Conservation (phyloP, 2,329 filamentous ascomycete species). For the Trichoderma brevicompactum region DNA sequence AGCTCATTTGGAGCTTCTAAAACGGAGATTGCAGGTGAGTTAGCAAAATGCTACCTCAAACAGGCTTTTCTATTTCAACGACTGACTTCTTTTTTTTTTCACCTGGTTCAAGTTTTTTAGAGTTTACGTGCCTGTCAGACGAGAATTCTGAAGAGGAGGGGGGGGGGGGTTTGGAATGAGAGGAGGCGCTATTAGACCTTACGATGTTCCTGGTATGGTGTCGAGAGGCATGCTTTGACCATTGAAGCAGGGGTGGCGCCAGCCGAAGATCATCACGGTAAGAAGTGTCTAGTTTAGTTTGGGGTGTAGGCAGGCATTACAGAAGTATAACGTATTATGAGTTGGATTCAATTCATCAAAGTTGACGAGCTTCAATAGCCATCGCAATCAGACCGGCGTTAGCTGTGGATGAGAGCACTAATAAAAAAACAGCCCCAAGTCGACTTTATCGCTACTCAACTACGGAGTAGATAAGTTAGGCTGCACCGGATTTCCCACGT, state of each 20-base stretch:
- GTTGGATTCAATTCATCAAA: not conserved
- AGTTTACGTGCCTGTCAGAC: slow-evolving; percentile 22
- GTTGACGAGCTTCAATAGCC: not conserved
- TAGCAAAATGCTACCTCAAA: not conserved
- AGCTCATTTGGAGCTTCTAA: slow-evolving; percentile 4
- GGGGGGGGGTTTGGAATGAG: not conserved
- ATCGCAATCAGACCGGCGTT: slow-evolving; percentile 3
- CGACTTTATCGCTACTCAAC: not conserved
- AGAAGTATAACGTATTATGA: not conserved
- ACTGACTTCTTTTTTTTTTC: not conserved
- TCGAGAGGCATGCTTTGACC: not conserved
- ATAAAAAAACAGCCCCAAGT: not conserved
- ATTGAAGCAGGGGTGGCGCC: not conserved
- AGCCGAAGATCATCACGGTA: not conserved
- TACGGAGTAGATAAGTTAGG: no score
- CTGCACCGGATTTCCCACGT: not conserved
- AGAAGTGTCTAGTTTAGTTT: not conserved
- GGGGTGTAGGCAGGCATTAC: not conserved
- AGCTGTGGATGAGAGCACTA: not conserved
- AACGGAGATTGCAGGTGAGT: not conserved
- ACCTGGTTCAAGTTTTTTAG: no score
- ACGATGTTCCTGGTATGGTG: slow-evolving; percentile 16
- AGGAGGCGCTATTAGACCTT: not conserved
- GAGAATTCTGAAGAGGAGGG: not conserved
- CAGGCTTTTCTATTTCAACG: no score